A percentile compares a stretch with the other conserved stretches of the same genome.
Conservation (phyloP, 2,329 filamentous ascomycete species). For the Phaeosphaeria sp. region DNA sequence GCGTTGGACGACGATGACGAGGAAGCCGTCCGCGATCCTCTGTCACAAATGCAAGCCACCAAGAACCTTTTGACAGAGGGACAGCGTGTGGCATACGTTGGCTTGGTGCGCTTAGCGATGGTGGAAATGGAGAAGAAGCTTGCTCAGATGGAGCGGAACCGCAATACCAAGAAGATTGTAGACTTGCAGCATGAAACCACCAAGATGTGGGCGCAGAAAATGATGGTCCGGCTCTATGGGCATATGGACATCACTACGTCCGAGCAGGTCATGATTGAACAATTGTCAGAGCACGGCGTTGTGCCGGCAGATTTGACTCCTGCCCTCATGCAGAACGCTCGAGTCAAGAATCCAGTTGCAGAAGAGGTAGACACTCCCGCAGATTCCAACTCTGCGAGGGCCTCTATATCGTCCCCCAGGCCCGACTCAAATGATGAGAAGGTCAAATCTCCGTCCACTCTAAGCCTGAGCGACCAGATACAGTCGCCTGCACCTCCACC, state of each 20-base stretch:
- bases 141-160: conserved; percentile 67
- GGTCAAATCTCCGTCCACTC: conserved; percentile 40
- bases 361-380: conserved; percentile 47
- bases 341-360: conserved; percentile 91
- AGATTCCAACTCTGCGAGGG: conserved; percentile 40
- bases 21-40: conserved; percentile 74
- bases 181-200: conserved; percentile 75
- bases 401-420: conserved; percentile 42
- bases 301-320: conserved; percentile 83
- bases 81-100: conserved; percentile 95
- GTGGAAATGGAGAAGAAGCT: conserved; percentile 76
- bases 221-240: conserved; percentile 92
- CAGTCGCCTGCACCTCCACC: conserved; percentile 62
- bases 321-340: conserved; percentile 86
- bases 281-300: conserved; percentile 91
- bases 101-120: conserved; percentile 82
- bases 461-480: conserved; percentile 38
- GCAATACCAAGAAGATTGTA: conserved; percentile 74
- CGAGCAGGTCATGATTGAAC: conserved; percentile 99
- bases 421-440: conserved; percentile 29
- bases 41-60: conserved; percentile 92
- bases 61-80: conserved; percentile 95
- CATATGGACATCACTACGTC: conserved; percentile 95
- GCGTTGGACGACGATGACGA: conserved; percentile 71
- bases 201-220: conserved; percentile 97